Conservation (phyloP, 805 yeast species). For the Ogataea pilisensis region DNA sequence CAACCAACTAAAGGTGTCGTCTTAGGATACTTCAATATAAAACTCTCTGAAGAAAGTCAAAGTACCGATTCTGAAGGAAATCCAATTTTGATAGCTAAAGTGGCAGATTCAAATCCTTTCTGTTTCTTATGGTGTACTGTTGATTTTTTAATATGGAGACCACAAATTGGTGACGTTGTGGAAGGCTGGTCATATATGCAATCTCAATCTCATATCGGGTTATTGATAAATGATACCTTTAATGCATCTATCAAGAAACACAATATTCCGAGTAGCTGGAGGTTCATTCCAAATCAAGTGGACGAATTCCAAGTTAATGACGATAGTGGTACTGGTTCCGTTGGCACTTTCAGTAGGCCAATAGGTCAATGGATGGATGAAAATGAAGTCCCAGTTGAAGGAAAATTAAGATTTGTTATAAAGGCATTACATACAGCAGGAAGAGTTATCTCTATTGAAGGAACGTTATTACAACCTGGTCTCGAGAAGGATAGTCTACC, state of each 20-base stretch:
- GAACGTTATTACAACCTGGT: slow-evolving; percentile 68
- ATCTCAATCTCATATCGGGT: slow-evolving; percentile 91
- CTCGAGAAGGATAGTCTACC: slow-evolving; percentile 52
- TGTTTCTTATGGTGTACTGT: slow-evolving; percentile 83
- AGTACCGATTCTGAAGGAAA: slow-evolving; percentile 37
- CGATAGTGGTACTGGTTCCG: slow-evolving; percentile 22
- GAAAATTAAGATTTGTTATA: slow-evolving; percentile 73
- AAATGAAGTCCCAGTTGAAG: slow-evolving; percentile 70
- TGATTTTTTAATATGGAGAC: slow-evolving; percentile 85
- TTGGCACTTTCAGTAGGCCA: slow-evolving; percentile 33
- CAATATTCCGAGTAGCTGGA: slow-evolving; percentile 85
- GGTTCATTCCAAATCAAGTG: slow-evolving; percentile 72
- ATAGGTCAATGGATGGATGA: slow-evolving; percentile 88
- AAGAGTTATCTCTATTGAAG: slow-evolving; percentile 79
- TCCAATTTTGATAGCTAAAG: slow-evolving; percentile 51
- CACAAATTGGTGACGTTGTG: slow-evolving; percentile 77
- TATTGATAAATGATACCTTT: slow-evolving; percentile 87
- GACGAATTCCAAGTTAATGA: slow-evolving; percentile 42
- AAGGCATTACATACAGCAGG: slow-evolving; percentile 74
- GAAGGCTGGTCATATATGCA: slow-evolving; percentile 91
- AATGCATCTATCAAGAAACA: slow-evolving; percentile 87
- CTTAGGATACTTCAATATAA: slow-evolving; percentile 68
- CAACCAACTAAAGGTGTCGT: slow-evolving; percentile 76
- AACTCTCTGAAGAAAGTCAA: slow-evolving; percentile 41
- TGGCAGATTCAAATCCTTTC: slow-evolving; percentile 81